phyloP scores from a whole-genome alignment of 345 rosid genomes.

The Pseudoturritis turrita region DNA sequence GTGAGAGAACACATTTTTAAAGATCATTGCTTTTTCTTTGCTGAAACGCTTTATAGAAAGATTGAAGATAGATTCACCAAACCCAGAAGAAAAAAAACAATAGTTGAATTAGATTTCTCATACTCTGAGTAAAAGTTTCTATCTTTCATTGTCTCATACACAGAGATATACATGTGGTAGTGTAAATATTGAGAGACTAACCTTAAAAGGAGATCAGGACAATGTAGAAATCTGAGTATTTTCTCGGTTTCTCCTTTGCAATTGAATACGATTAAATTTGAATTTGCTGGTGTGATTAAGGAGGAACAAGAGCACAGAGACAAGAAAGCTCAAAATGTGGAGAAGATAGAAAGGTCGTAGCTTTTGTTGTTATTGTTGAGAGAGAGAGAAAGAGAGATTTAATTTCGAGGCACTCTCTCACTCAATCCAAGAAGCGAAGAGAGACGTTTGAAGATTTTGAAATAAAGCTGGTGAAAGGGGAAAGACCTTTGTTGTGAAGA shows the following conservation, averaged over 20 bases:
- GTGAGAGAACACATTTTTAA: background rate
- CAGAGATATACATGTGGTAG: no score
- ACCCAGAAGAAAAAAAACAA: background rate
- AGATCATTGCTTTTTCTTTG: background rate
- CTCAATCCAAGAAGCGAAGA: constrained; percentile 7
- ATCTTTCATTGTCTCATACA: no score
- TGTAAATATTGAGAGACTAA: background rate
- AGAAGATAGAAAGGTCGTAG: constrained; percentile 6
- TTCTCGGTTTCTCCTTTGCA: constrained; percentile 6
- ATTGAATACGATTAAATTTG: background rate
- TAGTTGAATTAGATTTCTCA: background rate
- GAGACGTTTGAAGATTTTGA: constrained; percentile 33
- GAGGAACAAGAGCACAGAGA: constrained; percentile 20
- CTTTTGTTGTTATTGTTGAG: constrained; percentile 1
- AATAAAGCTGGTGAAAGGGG: constrained; percentile 24
- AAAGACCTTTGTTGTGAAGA: constrained; percentile 1
- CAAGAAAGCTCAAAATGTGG: constrained; percentile 23
- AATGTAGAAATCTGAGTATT: background rate
- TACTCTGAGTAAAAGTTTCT: background rate
- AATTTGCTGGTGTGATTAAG: background rate
- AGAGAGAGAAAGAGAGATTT: background rate
- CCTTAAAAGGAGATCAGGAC: background rate
- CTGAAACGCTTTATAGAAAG: background rate
- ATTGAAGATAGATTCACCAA: background rate
- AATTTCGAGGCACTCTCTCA: constrained; percentile 8